These are phyloP conservation scores for Fusarium udum DNA, from an alignment of 2,329 filamentous ascomycete species.

Conservation along the genomic window DNA sequence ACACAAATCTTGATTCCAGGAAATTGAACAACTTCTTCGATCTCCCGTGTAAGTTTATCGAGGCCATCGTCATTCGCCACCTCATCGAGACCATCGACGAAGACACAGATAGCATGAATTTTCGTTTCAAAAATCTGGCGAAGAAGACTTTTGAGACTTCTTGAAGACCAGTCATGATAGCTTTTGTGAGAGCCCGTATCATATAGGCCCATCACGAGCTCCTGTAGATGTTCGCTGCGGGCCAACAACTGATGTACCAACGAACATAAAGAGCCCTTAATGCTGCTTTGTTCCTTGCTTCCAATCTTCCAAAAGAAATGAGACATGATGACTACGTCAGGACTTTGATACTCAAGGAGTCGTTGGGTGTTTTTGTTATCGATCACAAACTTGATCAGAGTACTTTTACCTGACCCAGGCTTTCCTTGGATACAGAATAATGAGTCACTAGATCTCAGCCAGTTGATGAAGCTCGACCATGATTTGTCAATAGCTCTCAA, in stretches of 20 bases:
- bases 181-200: rapidly evolving
- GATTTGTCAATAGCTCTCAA: not conserved
- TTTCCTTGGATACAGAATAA: conserved; percentile 23
- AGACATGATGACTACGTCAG: rapidly evolving
- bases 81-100: not conserved
- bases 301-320: conserved; percentile 4
- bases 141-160: rapidly evolving
- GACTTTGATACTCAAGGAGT: rapidly evolving
- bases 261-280: not conserved
- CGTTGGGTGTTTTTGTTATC: not conserved
- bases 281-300: rapidly evolving
- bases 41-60: rapidly evolving
- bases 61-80: not conserved
- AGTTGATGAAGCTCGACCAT: not conserved
- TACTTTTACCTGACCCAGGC: conserved; percentile 29
- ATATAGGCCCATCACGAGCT: rapidly evolving
- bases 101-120: rapidly evolving
- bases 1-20: not conserved
- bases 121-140: rapidly evolving
- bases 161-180: not conserved
- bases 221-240: rapidly evolving
- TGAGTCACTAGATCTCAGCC: not conserved
- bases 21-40: not conserved
- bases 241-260: rapidly evolving
- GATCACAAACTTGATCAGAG: conserved; percentile 9